Evolutionary conservation across 345 rosid genomes (phyloP).

Genomic region (Schrenkiella parvula): DNA sequence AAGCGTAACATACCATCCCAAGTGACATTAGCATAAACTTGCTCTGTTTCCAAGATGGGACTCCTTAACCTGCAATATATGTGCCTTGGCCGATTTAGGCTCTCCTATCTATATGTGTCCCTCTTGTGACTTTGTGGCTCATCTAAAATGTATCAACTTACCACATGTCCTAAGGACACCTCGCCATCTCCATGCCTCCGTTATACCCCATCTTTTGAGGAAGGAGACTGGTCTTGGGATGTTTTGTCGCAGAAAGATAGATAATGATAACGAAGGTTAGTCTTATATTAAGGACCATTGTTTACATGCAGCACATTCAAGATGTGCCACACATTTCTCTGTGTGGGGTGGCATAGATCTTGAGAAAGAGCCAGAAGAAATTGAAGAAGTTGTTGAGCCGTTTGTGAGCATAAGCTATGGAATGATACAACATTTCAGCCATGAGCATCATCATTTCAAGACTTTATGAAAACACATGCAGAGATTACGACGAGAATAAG

Average conservation of each 20-base stretch:
- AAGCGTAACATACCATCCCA: too few species aligned
- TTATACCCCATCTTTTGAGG: background rate
- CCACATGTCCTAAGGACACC: background rate
- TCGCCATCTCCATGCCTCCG: background rate
- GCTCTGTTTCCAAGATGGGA: background rate
- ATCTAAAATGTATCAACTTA: background rate
- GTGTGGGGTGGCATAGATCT: background rate
- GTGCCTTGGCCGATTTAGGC: background rate
- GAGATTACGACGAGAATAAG: background rate
- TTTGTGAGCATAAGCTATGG: background rate
- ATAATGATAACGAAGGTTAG: background rate
- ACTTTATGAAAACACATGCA: background rate
- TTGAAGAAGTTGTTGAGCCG: background rate
- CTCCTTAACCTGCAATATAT: background rate
- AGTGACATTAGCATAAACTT: background rate
- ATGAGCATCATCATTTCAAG: background rate
- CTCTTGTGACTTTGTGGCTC: background rate
- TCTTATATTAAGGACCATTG: background rate
- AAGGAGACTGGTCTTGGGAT: background rate
- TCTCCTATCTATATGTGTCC: background rate
- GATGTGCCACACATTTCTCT: background rate
- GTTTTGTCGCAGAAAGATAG: background rate
- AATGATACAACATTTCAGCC: background rate
- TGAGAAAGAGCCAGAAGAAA: background rate
- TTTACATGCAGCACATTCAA: background rate